Percentiles rank a stretch among this genome's conserved stretches.
Conservation (phyloP, 306 rosid genomes). For the Cicer chorassanicum region DNA sequence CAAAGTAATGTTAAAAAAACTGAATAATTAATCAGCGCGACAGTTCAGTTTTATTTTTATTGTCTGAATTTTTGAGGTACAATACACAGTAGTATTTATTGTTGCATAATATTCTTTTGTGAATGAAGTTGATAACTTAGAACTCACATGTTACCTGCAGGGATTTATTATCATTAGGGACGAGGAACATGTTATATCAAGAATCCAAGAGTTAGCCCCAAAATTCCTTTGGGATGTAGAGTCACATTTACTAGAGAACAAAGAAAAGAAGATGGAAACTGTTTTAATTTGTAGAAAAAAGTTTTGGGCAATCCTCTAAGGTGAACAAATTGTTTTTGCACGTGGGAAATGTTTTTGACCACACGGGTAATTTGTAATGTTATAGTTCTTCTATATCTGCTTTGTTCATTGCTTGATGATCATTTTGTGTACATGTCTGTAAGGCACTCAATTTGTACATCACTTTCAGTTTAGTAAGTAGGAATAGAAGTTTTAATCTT, state of each 20-base stretch:
- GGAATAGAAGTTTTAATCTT: conserved; percentile 19
- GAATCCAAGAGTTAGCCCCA: conserved; percentile 69
- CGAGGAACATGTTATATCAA: conserved; percentile 57
- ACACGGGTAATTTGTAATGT: conserved; percentile 43
- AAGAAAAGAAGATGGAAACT: conserved; percentile 70
- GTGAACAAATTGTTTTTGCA: conserved; percentile 10
- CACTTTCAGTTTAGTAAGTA: conserved; percentile 16
- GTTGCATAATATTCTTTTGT: no score
- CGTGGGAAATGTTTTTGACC: conserved; percentile 14
- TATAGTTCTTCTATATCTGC: conserved; percentile 21
- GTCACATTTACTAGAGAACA: conserved; percentile 61
- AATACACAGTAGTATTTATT: not conserved
- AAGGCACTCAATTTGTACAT: conserved; percentile 35
- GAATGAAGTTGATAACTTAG: conserved; percentile 26
- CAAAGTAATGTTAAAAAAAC: conserved; percentile 5
- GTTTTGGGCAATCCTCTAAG: conserved; percentile 82
- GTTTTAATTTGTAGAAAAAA: conserved; percentile 83
- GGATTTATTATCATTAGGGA: conserved; percentile 86
- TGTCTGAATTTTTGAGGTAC: not conserved
- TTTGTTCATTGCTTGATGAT: conserved; percentile 36
- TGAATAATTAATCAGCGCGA: not conserved
- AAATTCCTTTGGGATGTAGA: conserved; percentile 81
- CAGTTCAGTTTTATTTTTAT: not conserved
- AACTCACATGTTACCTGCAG: conserved; percentile 48
- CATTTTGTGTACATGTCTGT: conserved; percentile 43